A percentile compares a stretch with the other conserved stretches of the same genome.
These are phyloP conservation scores for Cruciata laevipes DNA, from an alignment of 257 asterid genomes.

Conservation along the genomic window DNA sequence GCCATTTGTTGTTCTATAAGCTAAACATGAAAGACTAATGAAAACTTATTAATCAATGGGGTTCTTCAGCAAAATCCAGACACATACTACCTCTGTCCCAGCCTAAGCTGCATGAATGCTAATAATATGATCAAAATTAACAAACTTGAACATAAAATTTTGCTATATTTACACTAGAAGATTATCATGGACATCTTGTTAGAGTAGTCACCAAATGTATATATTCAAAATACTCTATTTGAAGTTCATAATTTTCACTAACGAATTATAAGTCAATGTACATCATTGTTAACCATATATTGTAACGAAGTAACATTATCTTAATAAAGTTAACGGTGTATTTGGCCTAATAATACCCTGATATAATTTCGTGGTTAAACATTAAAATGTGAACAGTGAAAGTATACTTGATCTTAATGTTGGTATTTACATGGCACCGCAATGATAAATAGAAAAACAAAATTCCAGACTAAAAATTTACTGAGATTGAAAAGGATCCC, in stretches of 20 bases:
- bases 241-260: background rate
- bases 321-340: too few relatives aligned
- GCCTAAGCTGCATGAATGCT: background rate
- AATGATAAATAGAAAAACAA: background rate
- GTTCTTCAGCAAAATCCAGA: background rate
- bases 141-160: too few relatives aligned
- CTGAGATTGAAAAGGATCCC: conserved; percentile 8
- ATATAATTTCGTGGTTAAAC: too few relatives aligned
- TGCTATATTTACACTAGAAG: too few relatives aligned
- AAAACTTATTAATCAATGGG: background rate
- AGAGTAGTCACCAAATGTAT: background rate
- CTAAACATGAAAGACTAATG: background rate
- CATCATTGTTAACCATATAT: too few relatives aligned
- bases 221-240: too few relatives aligned
- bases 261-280: background rate
- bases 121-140: too few relatives aligned
- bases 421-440: background rate
- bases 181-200: too few relatives aligned
- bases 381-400: background rate
- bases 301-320: background rate
- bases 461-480: background rate
- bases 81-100: background rate
- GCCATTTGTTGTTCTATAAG: too few relatives aligned
- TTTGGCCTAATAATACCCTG: too few relatives aligned
- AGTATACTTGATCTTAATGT: background rate